phyloP scores from a whole-genome alignment of 768 basidiomycete species.

The Trametes cingulata region DNA sequence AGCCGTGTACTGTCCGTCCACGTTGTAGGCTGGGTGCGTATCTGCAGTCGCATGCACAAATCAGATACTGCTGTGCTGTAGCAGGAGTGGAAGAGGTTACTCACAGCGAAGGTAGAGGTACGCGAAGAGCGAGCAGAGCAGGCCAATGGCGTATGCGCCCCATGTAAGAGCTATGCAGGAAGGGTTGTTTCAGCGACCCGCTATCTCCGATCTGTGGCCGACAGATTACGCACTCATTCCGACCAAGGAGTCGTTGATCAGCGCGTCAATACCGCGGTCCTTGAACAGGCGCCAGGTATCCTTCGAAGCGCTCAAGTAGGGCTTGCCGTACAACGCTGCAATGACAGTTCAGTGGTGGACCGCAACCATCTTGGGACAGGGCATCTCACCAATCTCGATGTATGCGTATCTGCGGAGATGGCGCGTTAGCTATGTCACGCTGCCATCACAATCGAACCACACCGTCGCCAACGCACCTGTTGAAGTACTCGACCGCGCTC shows the following conservation, averaged over 20 bases:
- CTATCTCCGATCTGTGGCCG: not conserved
- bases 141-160: conserved; percentile 79
- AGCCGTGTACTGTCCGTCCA: conserved; percentile 73
- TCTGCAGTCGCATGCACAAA: too few species aligned
- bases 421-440: not conserved
- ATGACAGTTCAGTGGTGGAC: not conserved
- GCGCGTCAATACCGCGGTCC: conserved; percentile 78
- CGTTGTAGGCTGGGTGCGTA: conserved; percentile 75
- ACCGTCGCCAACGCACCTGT: conserved; percentile 45
- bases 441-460: not conserved
- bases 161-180: conserved; percentile 61
- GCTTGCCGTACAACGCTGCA: conserved; percentile 79
- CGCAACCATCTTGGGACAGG: not conserved
- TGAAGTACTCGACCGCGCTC: conserved; percentile 74
- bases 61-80: not conserved
- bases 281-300: conserved; percentile 80
- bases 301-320: conserved; percentile 78
- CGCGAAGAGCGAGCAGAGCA: conserved; percentile 71
- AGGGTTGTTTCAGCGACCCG: conserved; percentile 8
- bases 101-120: conserved; percentile 75
- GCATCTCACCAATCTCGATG: conserved; percentile 69
- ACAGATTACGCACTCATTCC: conserved; percentile 64
- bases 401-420: conserved; percentile 60
- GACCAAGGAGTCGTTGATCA: conserved; percentile 83
- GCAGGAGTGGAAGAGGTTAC: conserved; percentile 30